These are phyloP conservation scores for Spathaspora passalidarum DNA, from an alignment of 805 yeast species.

Conservation along the genomic window DNA sequence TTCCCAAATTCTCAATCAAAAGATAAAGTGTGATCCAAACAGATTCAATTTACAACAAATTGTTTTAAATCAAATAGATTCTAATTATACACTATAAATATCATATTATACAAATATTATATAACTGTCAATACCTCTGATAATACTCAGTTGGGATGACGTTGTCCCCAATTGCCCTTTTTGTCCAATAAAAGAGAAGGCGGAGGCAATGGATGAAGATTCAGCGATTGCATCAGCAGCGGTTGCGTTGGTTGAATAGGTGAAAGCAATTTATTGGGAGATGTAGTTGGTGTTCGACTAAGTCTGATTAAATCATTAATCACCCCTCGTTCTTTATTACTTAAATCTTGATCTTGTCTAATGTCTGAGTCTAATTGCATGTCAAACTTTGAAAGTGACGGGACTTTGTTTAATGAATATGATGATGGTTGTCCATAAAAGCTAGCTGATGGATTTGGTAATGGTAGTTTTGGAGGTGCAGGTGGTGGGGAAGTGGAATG, in stretches of 20 bases:
- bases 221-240: background rate
- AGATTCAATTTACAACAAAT: too few relatives aligned
- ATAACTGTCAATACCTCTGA: too few relatives aligned
- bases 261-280: background rate
- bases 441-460: background rate
- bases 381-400: constrained; percentile 19
- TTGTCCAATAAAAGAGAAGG: background rate
- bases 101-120: background rate
- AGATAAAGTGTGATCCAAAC: too few relatives aligned
- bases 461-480: constrained; percentile 3
- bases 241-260: background rate
- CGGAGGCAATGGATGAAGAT: background rate
- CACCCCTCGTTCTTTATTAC: constrained; percentile 28
- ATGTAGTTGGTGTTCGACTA: constrained; percentile 7
- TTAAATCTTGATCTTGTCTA: constrained; percentile 17
- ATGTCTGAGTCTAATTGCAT: constrained; percentile 5
- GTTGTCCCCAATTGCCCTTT: background rate
- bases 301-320: constrained; percentile 25
- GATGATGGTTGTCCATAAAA: background rate
- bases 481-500: background rate
- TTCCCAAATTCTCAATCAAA: too few relatives aligned
- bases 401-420: constrained; percentile 8
- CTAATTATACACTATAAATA: too few relatives aligned
- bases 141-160: background rate
- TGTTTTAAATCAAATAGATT: too few relatives aligned